A percentile compares a stretch with the other conserved stretches of the same genome.
Evolutionary conservation across 768 basidiomycete genomes (phyloP).

Genomic region (Leccinum broughii): DNA sequence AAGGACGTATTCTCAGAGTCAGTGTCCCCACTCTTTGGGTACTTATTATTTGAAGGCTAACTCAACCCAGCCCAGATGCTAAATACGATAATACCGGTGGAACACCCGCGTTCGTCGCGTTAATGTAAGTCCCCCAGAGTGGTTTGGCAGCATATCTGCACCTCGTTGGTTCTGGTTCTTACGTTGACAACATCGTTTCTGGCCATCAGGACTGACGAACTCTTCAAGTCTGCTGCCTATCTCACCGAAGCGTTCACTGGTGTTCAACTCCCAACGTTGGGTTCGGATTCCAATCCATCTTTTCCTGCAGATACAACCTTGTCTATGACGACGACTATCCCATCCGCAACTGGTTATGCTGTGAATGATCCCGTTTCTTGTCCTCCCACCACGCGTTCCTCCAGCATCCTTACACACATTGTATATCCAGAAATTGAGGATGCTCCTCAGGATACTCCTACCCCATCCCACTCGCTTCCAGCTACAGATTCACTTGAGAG

Average conservation of each 20-base stretch:
- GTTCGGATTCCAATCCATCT: slow-evolving; percentile 16
- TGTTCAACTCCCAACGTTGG: slow-evolving; percentile 21
- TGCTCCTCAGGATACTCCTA: neutral
- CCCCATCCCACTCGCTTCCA: neutral
- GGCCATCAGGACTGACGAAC: slow-evolving; percentile 62
- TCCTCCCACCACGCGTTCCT: slow-evolving; percentile 18
- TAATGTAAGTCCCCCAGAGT: slow-evolving; percentile 48
- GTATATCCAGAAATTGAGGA: slow-evolving; percentile 14
- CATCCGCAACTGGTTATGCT: neutral
- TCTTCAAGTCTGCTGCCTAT: slow-evolving; percentile 74
- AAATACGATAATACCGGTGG: slow-evolving; percentile 71
- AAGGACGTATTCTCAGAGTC: slow-evolving; percentile 51
- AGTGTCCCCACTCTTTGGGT: slow-evolving; percentile 6
- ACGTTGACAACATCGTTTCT: slow-evolving; percentile 8
- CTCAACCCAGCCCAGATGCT: slow-evolving; percentile 46
- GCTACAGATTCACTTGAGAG: neutral
- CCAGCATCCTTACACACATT: slow-evolving; percentile 25
- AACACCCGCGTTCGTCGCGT: slow-evolving; percentile 66
- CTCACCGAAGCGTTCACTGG: slow-evolving; percentile 64
- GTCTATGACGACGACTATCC: neutral
- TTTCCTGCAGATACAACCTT: neutral
- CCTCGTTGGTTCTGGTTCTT: neutral
- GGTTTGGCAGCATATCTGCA: neutral
- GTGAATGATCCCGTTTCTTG: slow-evolving; percentile 1
- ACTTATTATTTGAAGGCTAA: neutral